Evolutionary conservation across 2,329 filamentous ascomycete genomes (phyloP).

Genomic region (Penicillium capsulatum): DNA sequence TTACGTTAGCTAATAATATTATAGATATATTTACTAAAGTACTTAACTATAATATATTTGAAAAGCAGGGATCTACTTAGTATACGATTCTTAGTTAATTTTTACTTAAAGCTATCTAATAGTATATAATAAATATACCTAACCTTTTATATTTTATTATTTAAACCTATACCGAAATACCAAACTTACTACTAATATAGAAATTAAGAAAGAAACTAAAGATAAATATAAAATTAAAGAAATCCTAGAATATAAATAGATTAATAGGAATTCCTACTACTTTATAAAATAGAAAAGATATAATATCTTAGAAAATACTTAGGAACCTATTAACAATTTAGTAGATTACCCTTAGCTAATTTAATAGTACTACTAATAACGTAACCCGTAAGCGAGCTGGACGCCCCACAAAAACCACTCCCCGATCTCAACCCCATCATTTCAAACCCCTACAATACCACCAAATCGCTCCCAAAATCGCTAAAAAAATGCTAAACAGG

Average conservation of each 20-base stretch:
- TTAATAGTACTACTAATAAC: too few relatives aligned
- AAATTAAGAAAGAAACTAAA: background rate
- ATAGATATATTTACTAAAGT: constrained; percentile 1
- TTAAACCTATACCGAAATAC: too few relatives aligned
- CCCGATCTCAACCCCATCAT: too few relatives aligned
- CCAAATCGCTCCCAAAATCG: too few relatives aligned
- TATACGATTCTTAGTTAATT: too few relatives aligned
- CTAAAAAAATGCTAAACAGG: too few relatives aligned
- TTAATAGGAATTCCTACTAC: background rate
- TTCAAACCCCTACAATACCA: too few relatives aligned
- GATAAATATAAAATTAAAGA: constrained; percentile 1
- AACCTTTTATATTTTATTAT: background rate
- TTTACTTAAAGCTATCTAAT: constrained; percentile 1
- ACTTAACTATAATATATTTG: constrained; percentile 1
- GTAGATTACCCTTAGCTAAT: too few relatives aligned
- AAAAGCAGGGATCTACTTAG: constrained; percentile 2
- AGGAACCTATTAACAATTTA: constrained; percentile 9
- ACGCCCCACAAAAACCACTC: too few relatives aligned
- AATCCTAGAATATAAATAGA: background rate
- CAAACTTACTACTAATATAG: too few relatives aligned
- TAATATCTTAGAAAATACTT: constrained; percentile 7
- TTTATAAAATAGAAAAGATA: background rate
- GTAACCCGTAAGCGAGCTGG: too few relatives aligned
- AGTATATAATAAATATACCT: constrained; percentile 1
- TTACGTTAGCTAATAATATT: background rate